phyloP scores from a whole-genome alignment of 1,284 basidiomycete species.

The Ceratobasidium theobromae region DNA sequence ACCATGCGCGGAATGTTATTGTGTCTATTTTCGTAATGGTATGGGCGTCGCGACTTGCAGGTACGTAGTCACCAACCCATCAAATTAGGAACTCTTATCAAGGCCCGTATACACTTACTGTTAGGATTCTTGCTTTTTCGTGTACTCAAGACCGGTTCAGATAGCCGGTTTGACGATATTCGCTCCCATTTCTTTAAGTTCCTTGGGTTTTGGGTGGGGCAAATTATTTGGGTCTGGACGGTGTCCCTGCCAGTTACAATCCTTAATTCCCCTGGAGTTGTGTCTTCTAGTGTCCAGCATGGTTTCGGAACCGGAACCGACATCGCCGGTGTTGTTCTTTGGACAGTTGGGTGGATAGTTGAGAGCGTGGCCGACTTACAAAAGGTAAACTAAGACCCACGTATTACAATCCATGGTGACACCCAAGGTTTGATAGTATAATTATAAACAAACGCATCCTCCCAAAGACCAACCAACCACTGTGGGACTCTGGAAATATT shows the following conservation, averaged over 20 bases:
- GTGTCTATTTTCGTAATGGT: constrained; percentile 62
- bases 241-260: constrained; percentile 67
- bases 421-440: constrained; percentile 49
- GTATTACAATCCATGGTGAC: constrained; percentile 7
- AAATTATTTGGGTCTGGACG: constrained; percentile 66
- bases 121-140: constrained; percentile 65
- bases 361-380: constrained; percentile 66
- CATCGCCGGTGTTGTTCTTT: constrained; percentile 68
- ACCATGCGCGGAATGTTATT: constrained; percentile 61
- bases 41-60: constrained; percentile 61
- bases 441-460: constrained; percentile 56
- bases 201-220: constrained; percentile 59
- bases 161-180: constrained; percentile 67
- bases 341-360: constrained; percentile 60
- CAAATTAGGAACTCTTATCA: background rate
- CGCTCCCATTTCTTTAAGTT: constrained; percentile 67
- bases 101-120: constrained; percentile 16
- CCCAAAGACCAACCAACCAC: constrained; percentile 56
- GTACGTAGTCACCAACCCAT: too few relatives aligned
- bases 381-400: constrained; percentile 50
- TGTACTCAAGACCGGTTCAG: constrained; percentile 65
- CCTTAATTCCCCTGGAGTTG: constrained; percentile 67
- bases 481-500: constrained; percentile 46
- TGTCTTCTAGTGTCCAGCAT: constrained; percentile 53
- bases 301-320: constrained; percentile 64